Conservation (phyloP, 768 basidiomycete species). For the Leccinum subgranulosum region DNA sequence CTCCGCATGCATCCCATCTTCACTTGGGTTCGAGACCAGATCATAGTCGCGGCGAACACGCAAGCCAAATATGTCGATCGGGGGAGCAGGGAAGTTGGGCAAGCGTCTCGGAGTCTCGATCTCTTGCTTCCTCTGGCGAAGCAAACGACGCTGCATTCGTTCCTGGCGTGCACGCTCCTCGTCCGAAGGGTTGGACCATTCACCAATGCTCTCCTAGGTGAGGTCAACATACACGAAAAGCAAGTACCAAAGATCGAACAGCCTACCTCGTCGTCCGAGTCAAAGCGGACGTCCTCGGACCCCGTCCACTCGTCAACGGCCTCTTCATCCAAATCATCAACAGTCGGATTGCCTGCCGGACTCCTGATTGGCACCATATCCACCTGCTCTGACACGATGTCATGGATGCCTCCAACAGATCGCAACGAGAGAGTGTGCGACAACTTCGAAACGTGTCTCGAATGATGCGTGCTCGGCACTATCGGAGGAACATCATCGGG, state of each 20-base stretch:
- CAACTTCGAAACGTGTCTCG: slow-evolving; percentile 64
- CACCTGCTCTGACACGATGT: slow-evolving; percentile 28
- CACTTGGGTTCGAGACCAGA: slow-evolving; percentile 83
- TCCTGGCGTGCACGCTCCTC: slow-evolving; percentile 77
- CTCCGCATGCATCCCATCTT: slow-evolving; percentile 50
- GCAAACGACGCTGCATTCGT: slow-evolving; percentile 60
- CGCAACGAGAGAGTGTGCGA: slow-evolving; percentile 66
- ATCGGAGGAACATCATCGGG: slow-evolving; percentile 45
- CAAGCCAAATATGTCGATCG: slow-evolving; percentile 46
- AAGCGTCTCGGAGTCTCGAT: slow-evolving; percentile 66
- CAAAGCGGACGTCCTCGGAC: slow-evolving; percentile 63
- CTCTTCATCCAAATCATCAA: slow-evolving; percentile 37
- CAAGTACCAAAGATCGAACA: not conserved
- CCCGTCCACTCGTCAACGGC: slow-evolving; percentile 77
- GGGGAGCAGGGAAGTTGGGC: slow-evolving; percentile 80
- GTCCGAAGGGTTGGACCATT: slow-evolving; percentile 90
- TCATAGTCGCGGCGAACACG: slow-evolving; percentile 53
- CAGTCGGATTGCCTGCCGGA: slow-evolving; percentile 29
- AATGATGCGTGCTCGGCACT: slow-evolving; percentile 53
- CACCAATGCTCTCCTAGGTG: slow-evolving; percentile 67
- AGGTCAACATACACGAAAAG: slow-evolving; percentile 7
- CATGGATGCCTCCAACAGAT: slow-evolving; percentile 54
- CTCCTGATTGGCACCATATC: slow-evolving; percentile 32
- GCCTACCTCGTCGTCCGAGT: slow-evolving; percentile 69
- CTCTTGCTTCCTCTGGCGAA: slow-evolving; percentile 44